Conservation (phyloP, 129 eudicot species). For the Solidago caesia region DNA sequence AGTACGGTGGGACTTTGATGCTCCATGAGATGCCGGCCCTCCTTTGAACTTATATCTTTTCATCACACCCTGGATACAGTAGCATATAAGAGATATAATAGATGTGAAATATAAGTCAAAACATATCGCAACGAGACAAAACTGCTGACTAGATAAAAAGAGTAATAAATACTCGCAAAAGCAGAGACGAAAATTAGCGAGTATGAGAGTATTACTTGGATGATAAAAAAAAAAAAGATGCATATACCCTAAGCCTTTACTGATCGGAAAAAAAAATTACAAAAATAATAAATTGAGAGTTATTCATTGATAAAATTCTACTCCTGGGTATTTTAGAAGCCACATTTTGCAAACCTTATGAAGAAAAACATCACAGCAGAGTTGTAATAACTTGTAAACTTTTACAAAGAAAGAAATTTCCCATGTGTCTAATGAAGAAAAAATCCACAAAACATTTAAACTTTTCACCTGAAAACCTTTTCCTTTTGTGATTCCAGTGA, state of each 20-base stretch:
- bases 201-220: neutral
- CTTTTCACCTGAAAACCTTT: conserved; percentile 91
- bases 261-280: neutral
- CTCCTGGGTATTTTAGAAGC: neutral
- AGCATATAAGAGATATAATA: conserved; percentile 6
- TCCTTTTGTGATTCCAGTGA: conserved; percentile 88
- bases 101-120: neutral
- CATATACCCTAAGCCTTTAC: neutral
- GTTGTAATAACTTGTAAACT: neutral
- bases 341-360: neutral
- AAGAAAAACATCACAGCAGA: neutral
- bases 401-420: neutral
- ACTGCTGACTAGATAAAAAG: neutral
- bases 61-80: conserved; percentile 81
- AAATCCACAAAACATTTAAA: neutral
- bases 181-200: neutral
- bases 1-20: conserved; percentile 78
- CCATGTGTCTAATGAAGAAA: neutral
- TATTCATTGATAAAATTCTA: neutral
- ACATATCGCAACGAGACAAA: neutral
- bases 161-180: neutral
- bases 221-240: neutral
- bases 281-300: neutral
- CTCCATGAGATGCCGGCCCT: conserved; percentile 90
- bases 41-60: conserved; percentile 68